phyloP scores from a whole-genome alignment of 169 alveolate genomes.

The Perkinsus marinus region DNA sequence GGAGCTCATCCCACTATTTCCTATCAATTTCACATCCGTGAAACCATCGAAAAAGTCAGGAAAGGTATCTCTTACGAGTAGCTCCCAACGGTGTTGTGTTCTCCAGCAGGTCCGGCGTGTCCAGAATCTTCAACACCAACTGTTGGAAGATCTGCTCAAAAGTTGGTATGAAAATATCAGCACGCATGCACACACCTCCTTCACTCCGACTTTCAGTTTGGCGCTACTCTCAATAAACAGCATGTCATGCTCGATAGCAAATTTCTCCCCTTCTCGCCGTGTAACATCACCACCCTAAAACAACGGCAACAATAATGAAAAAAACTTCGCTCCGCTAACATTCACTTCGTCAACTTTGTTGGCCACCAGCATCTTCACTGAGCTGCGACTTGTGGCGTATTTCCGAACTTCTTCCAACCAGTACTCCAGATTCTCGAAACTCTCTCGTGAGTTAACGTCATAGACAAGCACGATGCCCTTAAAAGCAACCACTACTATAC shows the following conservation, averaged over 20 bases:
- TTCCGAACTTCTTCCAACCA: constrained; percentile 34
- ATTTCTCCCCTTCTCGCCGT: constrained; percentile 38
- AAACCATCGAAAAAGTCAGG: no score
- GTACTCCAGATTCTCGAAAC: constrained; percentile 18
- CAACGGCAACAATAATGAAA: not conserved
- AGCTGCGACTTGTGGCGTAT: constrained; percentile 26
- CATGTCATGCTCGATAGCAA: constrained; percentile 23
- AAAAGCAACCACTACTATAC: not conserved
- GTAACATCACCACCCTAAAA: constrained; percentile 35
- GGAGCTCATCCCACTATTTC: no score
- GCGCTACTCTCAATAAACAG: constrained; percentile 28
- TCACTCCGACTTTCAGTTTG: constrained; percentile 15
- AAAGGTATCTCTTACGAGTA: not conserved
- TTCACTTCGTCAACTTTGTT: constrained; percentile 28
- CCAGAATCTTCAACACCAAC: not conserved
- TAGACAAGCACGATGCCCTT: constrained; percentile 67
- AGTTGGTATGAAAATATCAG: not conserved
- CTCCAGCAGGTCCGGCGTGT: not conserved
- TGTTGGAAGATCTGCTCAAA: not conserved
- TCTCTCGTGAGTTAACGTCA: constrained; percentile 45
- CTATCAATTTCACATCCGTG: no score
- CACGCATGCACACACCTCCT: not conserved
- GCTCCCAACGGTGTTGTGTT: constrained; percentile 1
- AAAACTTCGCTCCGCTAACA: not conserved
- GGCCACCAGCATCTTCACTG: constrained; percentile 33